Evolutionary conservation across 768 basidiomycete genomes (phyloP).

Genomic region (Nevesoporus exiguus): DNA sequence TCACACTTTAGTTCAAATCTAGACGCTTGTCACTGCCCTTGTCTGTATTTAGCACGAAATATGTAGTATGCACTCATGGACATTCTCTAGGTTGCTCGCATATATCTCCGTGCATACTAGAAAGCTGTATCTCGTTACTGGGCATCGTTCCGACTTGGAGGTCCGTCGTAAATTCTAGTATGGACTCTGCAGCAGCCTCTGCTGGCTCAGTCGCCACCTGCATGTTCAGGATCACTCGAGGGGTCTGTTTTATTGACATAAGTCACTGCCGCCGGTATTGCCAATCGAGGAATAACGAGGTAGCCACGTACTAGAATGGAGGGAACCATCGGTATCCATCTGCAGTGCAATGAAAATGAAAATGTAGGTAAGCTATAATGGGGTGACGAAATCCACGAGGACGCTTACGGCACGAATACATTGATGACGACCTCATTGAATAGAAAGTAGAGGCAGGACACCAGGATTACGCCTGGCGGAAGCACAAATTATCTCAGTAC

Average conservation of each 20-base stretch:
- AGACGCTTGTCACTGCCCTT: too few species aligned
- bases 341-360: neutral
- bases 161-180: neutral
- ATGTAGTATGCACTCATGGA: neutral
- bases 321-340: slow-evolving; percentile 13
- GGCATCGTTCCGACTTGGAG: neutral
- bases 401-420: slow-evolving; percentile 15
- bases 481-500: neutral
- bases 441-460: neutral
- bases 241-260: neutral
- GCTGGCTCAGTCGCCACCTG: neutral
- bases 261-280: neutral
- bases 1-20: too few species aligned
- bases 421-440: slow-evolving; percentile 8
- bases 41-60: too few species aligned
- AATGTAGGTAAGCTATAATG: neutral
- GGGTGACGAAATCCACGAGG: neutral
- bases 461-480: slow-evolving; percentile 1
- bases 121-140: neutral
- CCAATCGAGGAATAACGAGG: neutral
- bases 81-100: neutral
- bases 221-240: neutral
- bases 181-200: neutral
- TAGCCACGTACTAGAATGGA: slow-evolving; percentile 12
- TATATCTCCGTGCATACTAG: neutral